Percentiles rank a stretch among this genome's conserved stretches.
phyloP scores from a whole-genome alignment of 169 alveolate species.

The Plasmodium blacklocki region DNA sequence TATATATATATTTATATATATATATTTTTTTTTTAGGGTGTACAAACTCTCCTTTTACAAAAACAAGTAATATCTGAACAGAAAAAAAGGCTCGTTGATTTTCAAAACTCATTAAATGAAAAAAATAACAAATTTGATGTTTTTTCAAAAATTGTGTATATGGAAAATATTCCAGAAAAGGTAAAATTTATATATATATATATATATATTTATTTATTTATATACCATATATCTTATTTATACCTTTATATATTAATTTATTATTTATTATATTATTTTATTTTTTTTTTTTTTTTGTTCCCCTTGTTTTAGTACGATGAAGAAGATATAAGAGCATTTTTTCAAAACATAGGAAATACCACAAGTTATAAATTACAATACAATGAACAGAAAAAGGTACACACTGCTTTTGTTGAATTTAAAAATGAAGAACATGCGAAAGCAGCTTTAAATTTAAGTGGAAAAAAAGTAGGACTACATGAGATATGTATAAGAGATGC shows the following conservation, averaged over 20 bases:
- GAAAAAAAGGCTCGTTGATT: conserved; percentile 56
- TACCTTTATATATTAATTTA: conserved; percentile 7
- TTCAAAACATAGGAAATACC: conserved; percentile 75
- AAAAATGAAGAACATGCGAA: conserved; percentile 75
- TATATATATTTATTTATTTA: not conserved
- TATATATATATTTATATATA: not conserved
- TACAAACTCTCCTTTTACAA: conserved; percentile 25
- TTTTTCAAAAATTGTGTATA: conserved; percentile 63
- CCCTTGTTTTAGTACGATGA: conserved; percentile 62
- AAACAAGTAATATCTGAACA: conserved; percentile 35
- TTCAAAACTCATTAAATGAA: conserved; percentile 56
- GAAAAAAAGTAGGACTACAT: conserved; percentile 43
- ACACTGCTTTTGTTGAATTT: conserved; percentile 78
- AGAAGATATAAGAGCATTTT: conserved; percentile 67
- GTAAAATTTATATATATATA: conserved; percentile 1
- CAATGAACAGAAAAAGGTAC: conserved; percentile 40
- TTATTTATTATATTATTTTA: not conserved
- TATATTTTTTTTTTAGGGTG: conserved; percentile 9
- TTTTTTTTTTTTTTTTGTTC: not conserved
- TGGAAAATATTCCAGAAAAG: conserved; percentile 64
- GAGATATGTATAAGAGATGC: conserved; percentile 71
- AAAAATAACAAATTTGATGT: conserved; percentile 69
- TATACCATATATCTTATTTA: not conserved
- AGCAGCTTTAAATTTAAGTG: conserved; percentile 77
- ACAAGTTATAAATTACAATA: conserved; percentile 63